phyloP scores from a whole-genome alignment of 805 yeast genomes.

The Schwanniomyces vanrijiae region DNA sequence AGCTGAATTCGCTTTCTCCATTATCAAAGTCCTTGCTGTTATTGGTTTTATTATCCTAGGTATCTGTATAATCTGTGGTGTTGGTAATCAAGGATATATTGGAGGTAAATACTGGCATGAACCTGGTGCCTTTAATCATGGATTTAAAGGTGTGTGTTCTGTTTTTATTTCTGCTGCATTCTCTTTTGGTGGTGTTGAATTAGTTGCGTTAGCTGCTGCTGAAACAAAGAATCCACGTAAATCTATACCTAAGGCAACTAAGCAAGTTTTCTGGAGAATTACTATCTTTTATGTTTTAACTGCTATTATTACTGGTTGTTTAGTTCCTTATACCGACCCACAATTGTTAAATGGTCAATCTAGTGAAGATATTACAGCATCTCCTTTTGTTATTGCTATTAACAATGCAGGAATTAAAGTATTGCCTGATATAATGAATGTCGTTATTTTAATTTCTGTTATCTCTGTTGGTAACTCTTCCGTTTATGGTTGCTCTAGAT shows the following conservation, averaged over 20 bases:
- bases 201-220: constrained; percentile 39
- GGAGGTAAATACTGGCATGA: constrained; percentile 32
- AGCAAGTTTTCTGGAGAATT: constrained; percentile 45
- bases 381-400: constrained; percentile 77
- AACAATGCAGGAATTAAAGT: constrained; percentile 59
- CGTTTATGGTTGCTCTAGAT: constrained; percentile 70
- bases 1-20: constrained; percentile 32
- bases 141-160: constrained; percentile 39
- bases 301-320: constrained; percentile 33
- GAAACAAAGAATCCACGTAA: constrained; percentile 40
- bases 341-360: constrained; percentile 49
- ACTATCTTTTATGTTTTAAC: constrained; percentile 38
- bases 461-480: constrained; percentile 78
- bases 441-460: constrained; percentile 70
- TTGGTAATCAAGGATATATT: constrained; percentile 38
- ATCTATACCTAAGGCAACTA: constrained; percentile 41
- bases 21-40: constrained; percentile 34
- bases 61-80: constrained; percentile 36
- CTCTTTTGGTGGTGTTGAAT: constrained; percentile 37
- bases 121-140: constrained; percentile 36
- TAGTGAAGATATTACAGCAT: constrained; percentile 53
- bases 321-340: constrained; percentile 52
- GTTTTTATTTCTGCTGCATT: constrained; percentile 39
- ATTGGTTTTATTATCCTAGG: constrained; percentile 38
- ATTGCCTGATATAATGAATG: constrained; percentile 72